phyloP scores from a whole-genome alignment of 176 grass and related monocot species.

The Triticum dicoccoides region DNA sequence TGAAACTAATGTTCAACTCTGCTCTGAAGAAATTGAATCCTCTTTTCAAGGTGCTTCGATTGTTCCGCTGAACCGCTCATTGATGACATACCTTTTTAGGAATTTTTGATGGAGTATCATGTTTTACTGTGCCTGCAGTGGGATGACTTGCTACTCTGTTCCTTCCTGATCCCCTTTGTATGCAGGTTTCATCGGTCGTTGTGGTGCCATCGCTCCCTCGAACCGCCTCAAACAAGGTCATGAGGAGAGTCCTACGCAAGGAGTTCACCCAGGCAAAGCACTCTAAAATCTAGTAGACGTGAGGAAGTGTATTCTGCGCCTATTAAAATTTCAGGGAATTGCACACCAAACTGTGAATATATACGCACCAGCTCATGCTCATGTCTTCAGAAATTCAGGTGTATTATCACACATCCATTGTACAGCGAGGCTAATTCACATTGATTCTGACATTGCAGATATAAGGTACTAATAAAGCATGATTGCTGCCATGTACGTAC shows the following conservation, averaged over 20 bases:
- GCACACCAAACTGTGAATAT: slow-evolving; percentile 17
- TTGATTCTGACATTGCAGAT: background rate
- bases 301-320: background rate
- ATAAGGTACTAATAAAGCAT: background rate
- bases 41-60: slow-evolving; percentile 70
- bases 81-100: background rate
- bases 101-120: background rate
- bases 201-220: slow-evolving; percentile 66
- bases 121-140: background rate
- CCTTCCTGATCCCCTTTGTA: background rate
- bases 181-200: slow-evolving; percentile 77
- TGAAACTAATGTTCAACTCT: slow-evolving; percentile 66
- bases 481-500: background rate
- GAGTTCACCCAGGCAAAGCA: slow-evolving; percentile 65
- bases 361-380: background rate
- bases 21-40: slow-evolving; percentile 94
- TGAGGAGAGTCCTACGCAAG: slow-evolving; percentile 84
- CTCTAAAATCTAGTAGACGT: slow-evolving; percentile 67
- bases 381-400: background rate
- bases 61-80: background rate
- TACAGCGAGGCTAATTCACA: background rate
- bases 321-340: background rate
- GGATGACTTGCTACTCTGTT: background rate
- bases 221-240: slow-evolving; percentile 95
- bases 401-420: background rate